Evolutionary conservation across 2,329 filamentous ascomycete species (phyloP).

Genomic region (Aspergillus sp.): DNA sequence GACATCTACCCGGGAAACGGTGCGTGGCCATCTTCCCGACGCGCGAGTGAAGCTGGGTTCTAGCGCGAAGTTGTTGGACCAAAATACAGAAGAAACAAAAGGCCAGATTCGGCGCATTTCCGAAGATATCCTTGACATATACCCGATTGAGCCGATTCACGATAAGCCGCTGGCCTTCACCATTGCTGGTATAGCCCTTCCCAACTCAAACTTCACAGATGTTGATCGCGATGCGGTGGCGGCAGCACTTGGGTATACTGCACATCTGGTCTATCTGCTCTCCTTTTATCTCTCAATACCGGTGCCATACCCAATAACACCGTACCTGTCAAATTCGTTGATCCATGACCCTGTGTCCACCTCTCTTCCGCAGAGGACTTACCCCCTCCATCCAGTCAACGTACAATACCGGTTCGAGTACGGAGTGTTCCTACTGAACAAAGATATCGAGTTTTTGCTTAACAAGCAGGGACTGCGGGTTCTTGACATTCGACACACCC

Average conservation of each 20-base stretch:
- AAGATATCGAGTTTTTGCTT: conserved; percentile 76
- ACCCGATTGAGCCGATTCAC: conserved; percentile 70
- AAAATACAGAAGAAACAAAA: conserved; percentile 63
- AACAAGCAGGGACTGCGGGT: conserved; percentile 70
- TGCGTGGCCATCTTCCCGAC: conserved; percentile 61
- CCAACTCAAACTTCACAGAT: conserved; percentile 76
- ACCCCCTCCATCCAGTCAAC: conserved; percentile 75
- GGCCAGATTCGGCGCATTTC: conserved; percentile 88
- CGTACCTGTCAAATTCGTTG: conserved; percentile 70
- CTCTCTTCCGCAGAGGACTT: conserved; percentile 61
- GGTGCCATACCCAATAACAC: conserved; percentile 75
- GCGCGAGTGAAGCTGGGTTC: conserved; percentile 60
- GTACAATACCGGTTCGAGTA: conserved; percentile 93
- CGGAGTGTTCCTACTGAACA: conserved; percentile 93
- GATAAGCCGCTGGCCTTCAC: conserved; percentile 73
- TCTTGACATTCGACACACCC: conserved; percentile 84
- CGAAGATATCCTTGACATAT: conserved; percentile 76
- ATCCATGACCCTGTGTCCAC: conserved; percentile 71
- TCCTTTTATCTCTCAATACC: conserved; percentile 79
- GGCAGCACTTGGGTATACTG: conserved; percentile 77
- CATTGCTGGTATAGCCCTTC: conserved; percentile 74
- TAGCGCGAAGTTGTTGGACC: conserved; percentile 55
- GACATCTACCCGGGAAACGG: conserved; percentile 57
- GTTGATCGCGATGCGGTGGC: conserved; percentile 67
- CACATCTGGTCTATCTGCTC: conserved; percentile 71